Percentiles rank a stretch among this genome's conserved stretches.
Evolutionary conservation across 306 rosid species (phyloP).

Genomic region (Delonix regia): DNA sequence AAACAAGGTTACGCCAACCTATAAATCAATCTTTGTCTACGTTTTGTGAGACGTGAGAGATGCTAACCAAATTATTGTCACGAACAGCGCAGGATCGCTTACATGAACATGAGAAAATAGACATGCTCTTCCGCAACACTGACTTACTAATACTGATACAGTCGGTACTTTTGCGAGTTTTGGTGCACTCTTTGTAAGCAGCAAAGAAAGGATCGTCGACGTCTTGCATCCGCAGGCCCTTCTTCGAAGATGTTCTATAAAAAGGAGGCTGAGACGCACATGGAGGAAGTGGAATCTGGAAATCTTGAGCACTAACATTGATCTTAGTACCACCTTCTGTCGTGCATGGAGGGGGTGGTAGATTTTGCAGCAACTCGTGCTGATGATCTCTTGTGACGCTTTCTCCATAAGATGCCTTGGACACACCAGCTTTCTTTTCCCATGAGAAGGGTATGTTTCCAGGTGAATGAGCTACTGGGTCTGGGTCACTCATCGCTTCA

Average conservation of each 20-base stretch:
- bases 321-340: constrained; percentile 4
- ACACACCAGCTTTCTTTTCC: constrained; percentile 76
- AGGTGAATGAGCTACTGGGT: neutral
- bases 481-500: neutral
- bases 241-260: constrained; percentile 39
- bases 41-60: constrained; percentile 36
- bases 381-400: constrained; percentile 13
- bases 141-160: neutral
- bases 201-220: constrained; percentile 59
- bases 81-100: constrained; percentile 43
- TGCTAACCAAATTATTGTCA: constrained; percentile 46
- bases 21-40: neutral
- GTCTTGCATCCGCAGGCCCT: constrained; percentile 40
- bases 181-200: constrained; percentile 64
- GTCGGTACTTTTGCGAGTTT: neutral
- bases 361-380: constrained; percentile 30
- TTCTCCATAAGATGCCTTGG: constrained; percentile 34
- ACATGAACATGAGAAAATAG: constrained; percentile 48
- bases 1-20: neutral
- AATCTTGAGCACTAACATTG: constrained; percentile 25
- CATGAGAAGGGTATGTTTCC: constrained; percentile 72
- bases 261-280: constrained; percentile 61
- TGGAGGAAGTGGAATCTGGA: constrained; percentile 79
- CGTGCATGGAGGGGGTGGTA: constrained; percentile 66
- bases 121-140: constrained; percentile 30